Evolutionary conservation across 2,329 filamentous ascomycete species (phyloP).

Genomic region (Scedosporium boydii): DNA sequence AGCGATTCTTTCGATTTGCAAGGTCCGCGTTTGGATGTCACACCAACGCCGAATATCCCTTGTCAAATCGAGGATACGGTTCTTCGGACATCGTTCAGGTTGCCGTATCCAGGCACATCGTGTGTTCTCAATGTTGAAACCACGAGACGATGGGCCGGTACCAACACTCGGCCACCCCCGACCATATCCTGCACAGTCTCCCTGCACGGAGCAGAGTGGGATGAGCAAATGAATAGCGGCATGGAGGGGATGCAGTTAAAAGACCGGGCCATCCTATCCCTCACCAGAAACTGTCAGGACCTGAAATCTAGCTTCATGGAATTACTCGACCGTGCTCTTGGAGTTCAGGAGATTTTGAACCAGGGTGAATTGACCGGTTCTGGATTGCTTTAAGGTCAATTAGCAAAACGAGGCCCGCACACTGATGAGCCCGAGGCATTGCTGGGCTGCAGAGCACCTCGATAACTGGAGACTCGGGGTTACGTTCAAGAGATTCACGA

Average conservation of each 20-base stretch:
- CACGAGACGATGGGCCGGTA: background rate
- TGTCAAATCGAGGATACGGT: background rate
- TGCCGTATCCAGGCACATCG: background rate
- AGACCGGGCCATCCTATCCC: background rate
- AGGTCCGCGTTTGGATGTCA: background rate
- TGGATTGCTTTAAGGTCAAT: too few relatives aligned
- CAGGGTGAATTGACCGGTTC: background rate
- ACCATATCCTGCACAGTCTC: background rate
- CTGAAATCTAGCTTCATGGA: background rate
- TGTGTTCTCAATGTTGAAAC: background rate
- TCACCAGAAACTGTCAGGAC: background rate
- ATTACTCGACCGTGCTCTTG: background rate
- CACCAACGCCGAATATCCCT: background rate
- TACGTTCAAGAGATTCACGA: too few relatives aligned
- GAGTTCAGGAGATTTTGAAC: background rate
- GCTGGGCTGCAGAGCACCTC: too few relatives aligned
- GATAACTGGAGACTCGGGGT: too few relatives aligned
- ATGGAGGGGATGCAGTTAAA: background rate
- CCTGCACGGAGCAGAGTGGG: background rate
- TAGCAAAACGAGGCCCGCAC: too few relatives aligned
- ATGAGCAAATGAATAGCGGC: slow-evolving; percentile 1
- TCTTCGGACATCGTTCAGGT: slow-evolving; percentile 1
- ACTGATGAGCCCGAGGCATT: too few relatives aligned
- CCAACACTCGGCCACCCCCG: background rate
- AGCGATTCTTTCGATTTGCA: background rate